Evolutionary conservation across 1,284 basidiomycete genomes (phyloP), one percentile per base, ranked within the genome.

Genomic region (Cryptococcus jaspeensis): DNA sequence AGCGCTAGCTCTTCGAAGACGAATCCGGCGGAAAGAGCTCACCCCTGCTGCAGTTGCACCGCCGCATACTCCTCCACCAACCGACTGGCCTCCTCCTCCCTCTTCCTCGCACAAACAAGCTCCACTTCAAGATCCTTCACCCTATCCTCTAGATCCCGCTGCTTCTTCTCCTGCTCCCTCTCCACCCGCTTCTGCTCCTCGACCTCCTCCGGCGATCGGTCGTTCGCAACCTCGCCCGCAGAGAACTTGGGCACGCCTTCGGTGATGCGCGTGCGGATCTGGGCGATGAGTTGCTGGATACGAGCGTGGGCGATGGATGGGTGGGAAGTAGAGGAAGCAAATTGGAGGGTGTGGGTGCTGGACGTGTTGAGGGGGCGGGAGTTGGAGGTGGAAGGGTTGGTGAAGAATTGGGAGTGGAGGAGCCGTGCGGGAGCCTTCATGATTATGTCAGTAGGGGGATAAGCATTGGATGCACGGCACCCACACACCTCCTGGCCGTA

Each of bases 41-140:
- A 70, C 69, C 62, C 49, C 2, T 56, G 56, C 28, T 65, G 54
- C 16, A 67, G 57, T 37, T 70, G 69, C 48, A 58, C 50, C 39
- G 57, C 67, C 2, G 71, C 63, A 58, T 70, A 63, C 45, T 73
- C 70, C 41, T 69, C 70, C 1, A 72, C 62, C 23, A 71, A 57
- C 50, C 59, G 62, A 40, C 70, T 64, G 9, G 72, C 68, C 52
- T 74, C 74, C 40, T 69, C 65, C 56, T 73, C 73, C 41, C 63
- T 65, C 7, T 60, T 67, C 23, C 58, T 56, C 4, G 65, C 66
- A 58, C 73, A 73, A 5, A 59, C 59, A 13, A 76, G 53, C 57
- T 76, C 73, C 9, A 76, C 69, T 52, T 76, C 70, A 45, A 76
- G 63, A 62, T 76, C 74, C 54, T 75, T 75, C 39, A 75, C 67